Conservation (phyloP, 2,329 filamentous ascomycete genomes). For the Nemania sp. region DNA sequence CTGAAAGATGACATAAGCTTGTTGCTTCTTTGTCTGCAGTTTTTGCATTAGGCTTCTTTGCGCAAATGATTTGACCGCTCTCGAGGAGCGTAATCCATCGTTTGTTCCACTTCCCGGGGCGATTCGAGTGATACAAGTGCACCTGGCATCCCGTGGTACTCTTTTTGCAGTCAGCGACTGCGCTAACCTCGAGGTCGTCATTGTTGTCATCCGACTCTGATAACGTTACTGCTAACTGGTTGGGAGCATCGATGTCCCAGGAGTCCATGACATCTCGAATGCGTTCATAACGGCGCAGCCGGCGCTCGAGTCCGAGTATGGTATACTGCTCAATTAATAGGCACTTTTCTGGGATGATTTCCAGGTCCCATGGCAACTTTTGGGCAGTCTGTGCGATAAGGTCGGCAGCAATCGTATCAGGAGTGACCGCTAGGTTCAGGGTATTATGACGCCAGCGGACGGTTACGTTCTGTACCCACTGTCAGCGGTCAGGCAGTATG, state of each 20-base stretch:
- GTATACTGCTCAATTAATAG: conserved; percentile 79
- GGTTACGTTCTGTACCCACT: conserved; percentile 59
- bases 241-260: conserved; percentile 82
- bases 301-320: conserved; percentile 77
- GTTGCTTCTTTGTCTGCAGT: conserved; percentile 65
- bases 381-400: conserved; percentile 70
- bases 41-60: conserved; percentile 69
- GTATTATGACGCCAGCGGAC: conserved; percentile 73
- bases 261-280: conserved; percentile 89
- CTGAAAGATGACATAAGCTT: conserved; percentile 81
- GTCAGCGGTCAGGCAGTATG: conserved; percentile 34
- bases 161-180: conserved; percentile 60
- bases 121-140: conserved; percentile 78
- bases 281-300: conserved; percentile 81
- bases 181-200: conserved; percentile 65
- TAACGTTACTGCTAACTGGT: conserved; percentile 70
- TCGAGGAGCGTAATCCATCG: conserved; percentile 73
- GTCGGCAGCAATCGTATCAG: conserved; percentile 74
- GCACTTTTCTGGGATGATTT: conserved; percentile 65
- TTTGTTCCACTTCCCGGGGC: conserved; percentile 86
- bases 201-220: conserved; percentile 58
- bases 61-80: conserved; percentile 71
- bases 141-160: conserved; percentile 69
- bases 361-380: conserved; percentile 57
- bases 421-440: conserved; percentile 71